These are phyloP conservation scores for Schizonepeta tenuifolia DNA, from an alignment of 257 asterid species.

Conservation along the genomic window DNA sequence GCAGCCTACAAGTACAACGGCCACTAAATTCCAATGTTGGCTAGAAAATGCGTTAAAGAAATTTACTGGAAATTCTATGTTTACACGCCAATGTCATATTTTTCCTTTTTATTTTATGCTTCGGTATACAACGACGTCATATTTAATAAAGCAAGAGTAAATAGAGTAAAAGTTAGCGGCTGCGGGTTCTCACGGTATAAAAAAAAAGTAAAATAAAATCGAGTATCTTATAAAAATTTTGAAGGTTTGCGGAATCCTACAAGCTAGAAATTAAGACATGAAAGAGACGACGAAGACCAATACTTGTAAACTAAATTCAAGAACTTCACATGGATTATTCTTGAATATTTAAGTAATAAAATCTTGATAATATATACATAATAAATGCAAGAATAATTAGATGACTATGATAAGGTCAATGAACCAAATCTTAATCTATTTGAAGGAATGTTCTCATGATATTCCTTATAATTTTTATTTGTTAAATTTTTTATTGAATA, in stretches of 20 bases:
- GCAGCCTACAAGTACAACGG: not conserved
- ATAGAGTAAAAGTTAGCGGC: too few species aligned
- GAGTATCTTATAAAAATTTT: not conserved
- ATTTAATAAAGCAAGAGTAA: not conserved
- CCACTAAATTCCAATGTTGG: not conserved
- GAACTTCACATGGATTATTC: too few species aligned
- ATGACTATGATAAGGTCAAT: not conserved
- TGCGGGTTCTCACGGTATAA: too few species aligned
- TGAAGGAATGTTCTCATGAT: too few species aligned
- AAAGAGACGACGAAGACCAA: not conserved
- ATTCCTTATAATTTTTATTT: too few species aligned
- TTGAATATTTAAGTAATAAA: not conserved
- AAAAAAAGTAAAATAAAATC: too few species aligned
- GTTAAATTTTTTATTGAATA: too few species aligned
- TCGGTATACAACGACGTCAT: not conserved
- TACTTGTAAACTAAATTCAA: too few species aligned
- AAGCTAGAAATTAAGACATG: too few species aligned
- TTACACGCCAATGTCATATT: not conserved
- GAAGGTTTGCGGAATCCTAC: not conserved
- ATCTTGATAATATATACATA: not conserved
- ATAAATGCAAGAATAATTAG: not conserved
- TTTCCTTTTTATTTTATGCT: not conserved
- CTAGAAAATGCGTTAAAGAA: not conserved
- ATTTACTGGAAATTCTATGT: not conserved
- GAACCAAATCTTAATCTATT: too few species aligned